These are phyloP conservation scores for Salix udensis DNA, from an alignment of 345 rosid genomes.

Conservation along the genomic window DNA sequence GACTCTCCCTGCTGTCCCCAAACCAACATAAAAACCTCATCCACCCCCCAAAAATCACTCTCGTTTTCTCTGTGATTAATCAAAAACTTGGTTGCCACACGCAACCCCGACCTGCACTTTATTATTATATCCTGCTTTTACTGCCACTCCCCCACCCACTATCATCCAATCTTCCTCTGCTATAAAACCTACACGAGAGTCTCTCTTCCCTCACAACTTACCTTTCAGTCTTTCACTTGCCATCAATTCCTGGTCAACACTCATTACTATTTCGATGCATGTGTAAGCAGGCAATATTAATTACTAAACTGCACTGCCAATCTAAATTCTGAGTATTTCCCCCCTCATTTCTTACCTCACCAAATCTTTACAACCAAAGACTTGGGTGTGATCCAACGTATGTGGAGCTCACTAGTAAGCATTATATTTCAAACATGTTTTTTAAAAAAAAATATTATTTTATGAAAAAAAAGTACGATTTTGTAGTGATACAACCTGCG, in stretches of 20 bases:
- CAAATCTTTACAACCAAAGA: too few relatives aligned
- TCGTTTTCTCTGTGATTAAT: conserved; percentile 1
- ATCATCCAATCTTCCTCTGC: conserved; percentile 9
- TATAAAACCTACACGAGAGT: too few relatives aligned
- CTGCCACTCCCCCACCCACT: conserved; percentile 1
- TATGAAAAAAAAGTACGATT: too few relatives aligned
- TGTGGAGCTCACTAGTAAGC: too few relatives aligned
- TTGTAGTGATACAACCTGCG: too few relatives aligned
- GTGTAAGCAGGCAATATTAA: too few relatives aligned
- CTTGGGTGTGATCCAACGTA: too few relatives aligned
- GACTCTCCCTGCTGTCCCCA: conserved; percentile 18
- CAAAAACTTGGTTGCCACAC: conserved; percentile 33
- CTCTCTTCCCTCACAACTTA: not conserved
- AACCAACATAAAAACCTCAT: conserved; percentile 14
- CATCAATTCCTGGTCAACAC: conserved; percentile 28
- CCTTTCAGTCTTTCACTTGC: conserved; percentile 14
- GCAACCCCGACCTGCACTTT: conserved; percentile 38
- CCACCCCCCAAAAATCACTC: not conserved
- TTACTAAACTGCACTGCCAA: too few relatives aligned
- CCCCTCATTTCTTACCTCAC: too few relatives aligned
- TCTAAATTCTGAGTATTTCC: too few relatives aligned
- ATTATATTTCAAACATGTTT: too few relatives aligned
- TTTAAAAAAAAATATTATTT: too few relatives aligned
- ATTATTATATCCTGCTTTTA: not conserved
- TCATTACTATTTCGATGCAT: not conserved